Conservation (phyloP, 495 filamentous ascomycete species). For the Penicillium paxilli region DNA sequence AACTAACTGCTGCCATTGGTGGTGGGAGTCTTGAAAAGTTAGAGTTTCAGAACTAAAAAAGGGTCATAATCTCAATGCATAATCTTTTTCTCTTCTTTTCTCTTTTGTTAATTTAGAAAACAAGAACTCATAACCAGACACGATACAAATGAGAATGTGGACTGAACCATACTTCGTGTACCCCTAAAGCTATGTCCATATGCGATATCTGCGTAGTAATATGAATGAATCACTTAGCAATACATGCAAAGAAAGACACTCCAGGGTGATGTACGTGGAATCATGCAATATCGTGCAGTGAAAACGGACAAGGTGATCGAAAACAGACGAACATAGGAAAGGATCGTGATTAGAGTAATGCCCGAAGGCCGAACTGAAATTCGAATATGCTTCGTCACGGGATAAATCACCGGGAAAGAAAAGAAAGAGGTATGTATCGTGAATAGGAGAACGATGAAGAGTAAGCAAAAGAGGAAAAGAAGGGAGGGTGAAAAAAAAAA, state of each 20-base stretch:
- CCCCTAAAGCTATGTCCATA: constrained; percentile 18
- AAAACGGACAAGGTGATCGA: neutral
- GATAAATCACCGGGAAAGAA: neutral
- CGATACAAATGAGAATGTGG: neutral
- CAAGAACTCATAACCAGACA: neutral
- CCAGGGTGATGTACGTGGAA: constrained; percentile 14
- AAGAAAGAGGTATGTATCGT: constrained; percentile 25
- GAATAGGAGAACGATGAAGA: constrained; percentile 1
- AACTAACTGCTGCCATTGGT: too few species aligned
- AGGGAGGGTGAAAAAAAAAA: constrained; percentile 12
- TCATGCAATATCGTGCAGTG: neutral
- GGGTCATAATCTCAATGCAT: too few species aligned
- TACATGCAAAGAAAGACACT: constrained; percentile 12
- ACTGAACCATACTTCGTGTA: neutral
- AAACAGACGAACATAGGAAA: neutral
- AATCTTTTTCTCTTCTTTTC: too few species aligned
- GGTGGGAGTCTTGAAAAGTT: too few species aligned
- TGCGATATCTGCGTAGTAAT: constrained; percentile 17
- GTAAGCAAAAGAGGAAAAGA: constrained; percentile 3
- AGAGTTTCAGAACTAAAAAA: too few species aligned
- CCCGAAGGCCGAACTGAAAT: constrained; percentile 1
- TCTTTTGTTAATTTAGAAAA: neutral
- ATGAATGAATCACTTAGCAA: constrained; percentile 16
- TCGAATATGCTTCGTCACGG: constrained; percentile 9
- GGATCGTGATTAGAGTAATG: constrained; percentile 18